These are phyloP conservation scores for Desmodesmus armatus DNA, from an alignment of 139 green algal genomes.

Conservation along the genomic window DNA sequence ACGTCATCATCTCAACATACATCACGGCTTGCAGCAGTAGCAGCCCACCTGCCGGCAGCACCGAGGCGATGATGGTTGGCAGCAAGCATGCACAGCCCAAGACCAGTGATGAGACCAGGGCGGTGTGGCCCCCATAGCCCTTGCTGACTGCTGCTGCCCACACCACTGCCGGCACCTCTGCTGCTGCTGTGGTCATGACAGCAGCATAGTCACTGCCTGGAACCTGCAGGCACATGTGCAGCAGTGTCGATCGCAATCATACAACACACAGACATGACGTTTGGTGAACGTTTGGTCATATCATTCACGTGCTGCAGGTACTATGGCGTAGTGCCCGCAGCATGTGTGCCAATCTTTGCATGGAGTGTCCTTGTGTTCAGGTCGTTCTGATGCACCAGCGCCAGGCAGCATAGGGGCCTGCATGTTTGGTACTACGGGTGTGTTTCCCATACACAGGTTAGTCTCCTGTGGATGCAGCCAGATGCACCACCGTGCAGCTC, in stretches of 20 bases:
- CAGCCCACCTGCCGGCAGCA: neutral
- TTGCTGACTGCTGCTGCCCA: constrained; percentile 31
- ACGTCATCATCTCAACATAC: no score
- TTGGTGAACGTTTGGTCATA: neutral
- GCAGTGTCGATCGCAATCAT: neutral
- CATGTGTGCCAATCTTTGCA: neutral
- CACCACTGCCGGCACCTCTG: constrained; percentile 44
- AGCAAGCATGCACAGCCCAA: constrained; percentile 32
- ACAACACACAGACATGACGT: neutral
- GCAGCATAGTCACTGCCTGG: neutral
- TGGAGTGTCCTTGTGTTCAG: no score
- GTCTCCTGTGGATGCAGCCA: no score
- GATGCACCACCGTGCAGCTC: no score
- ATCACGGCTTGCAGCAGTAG: neutral
- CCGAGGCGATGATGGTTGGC: neutral
- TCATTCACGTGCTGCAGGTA: neutral
- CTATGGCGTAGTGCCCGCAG: neutral
- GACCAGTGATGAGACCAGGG: constrained; percentile 20
- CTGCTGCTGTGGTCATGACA: constrained; percentile 10
- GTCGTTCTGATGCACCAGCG: neutral
- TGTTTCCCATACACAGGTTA: neutral
- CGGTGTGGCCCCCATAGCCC: constrained; percentile 8
- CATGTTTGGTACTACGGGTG: neutral
- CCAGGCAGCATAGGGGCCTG: neutral
- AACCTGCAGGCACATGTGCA: neutral